Evolutionary conservation across 2,329 filamentous ascomycete genomes (phyloP), one percentile per base, ranked within the genome.

Genomic region (Ophiosphaerella narmari): DNA sequence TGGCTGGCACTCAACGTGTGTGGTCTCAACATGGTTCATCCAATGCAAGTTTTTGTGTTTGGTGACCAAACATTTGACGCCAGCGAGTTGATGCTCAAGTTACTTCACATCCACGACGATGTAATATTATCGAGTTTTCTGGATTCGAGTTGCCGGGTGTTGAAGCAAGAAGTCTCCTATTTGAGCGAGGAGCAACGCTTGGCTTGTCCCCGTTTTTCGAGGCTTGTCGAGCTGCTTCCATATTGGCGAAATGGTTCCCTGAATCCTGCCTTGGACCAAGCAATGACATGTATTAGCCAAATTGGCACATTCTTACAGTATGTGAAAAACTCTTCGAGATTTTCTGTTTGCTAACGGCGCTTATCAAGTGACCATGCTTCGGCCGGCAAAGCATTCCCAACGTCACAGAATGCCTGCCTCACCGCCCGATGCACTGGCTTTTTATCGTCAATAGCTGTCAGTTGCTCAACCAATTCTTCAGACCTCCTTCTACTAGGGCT

Each of bases 371-470:
- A 43, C 6, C 43, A 45, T 45, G 33, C 24, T 8, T 13, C 32
- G 6, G 24, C 11, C 11, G 43, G 35, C 5, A 37, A 38, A 14
- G 7, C n/a, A n/a, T 38, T 26, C 16, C 43, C 43, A 9, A 26
- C 43, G 7, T 9, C 33, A n/a, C 33, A 38, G 9, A 37, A 45
- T 18, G 43, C 43, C 16, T 45, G 43, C 29, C 11, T 47, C 26
- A 39, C 29, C 4, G 44, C 36, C 40, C 24, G 36, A 24, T 47
- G 44, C 29, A 47, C 44, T 14, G 44, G 44, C 5, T 34, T 39
- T 16, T 14, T 47, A n/a, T 39, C 44, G 11, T 14, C 44, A n/a
- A 31, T 39, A 23, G 44, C 44, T 23, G 36, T 40, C 14, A 41
- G 44, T 29, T 47, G 44, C 36, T 40, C 36, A 4, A 33, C 24